phyloP scores from a whole-genome alignment of 2,329 filamentous ascomycete genomes.

The Pyrenophora tritici-repentis region DNA sequence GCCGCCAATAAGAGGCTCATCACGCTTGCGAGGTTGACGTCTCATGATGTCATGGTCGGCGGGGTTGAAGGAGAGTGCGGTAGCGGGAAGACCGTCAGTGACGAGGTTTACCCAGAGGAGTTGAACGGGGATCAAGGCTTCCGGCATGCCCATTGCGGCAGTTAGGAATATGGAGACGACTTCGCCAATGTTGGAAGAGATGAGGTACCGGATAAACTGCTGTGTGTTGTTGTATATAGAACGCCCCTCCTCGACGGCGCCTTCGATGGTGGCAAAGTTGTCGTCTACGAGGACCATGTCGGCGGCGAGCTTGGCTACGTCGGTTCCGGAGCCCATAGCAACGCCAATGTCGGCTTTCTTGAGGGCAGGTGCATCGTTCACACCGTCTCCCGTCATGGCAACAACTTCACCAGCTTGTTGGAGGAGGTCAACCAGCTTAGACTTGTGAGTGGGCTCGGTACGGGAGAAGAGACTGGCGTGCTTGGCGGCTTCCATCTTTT shows the following conservation, averaged over 20 bases:
- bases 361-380: conserved; percentile 95
- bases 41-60: conserved; percentile 99
- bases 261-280: conserved; percentile 97
- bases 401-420: conserved; percentile 93
- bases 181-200: conserved; percentile 98
- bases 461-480: conserved; percentile 91
- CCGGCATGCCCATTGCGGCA: conserved; percentile 93
- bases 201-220: conserved; percentile 98
- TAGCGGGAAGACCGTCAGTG: conserved; percentile 94
- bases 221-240: conserved; percentile 99
- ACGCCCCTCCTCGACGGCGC: conserved; percentile 93
- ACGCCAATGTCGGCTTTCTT: conserved; percentile 99
- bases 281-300: conserved; percentile 99
- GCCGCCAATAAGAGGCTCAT: conserved; percentile 88
- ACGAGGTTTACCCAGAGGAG: conserved; percentile 98
- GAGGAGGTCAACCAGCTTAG: conserved; percentile 93
- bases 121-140: conserved; percentile 95
- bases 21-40: conserved; percentile 85
- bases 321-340: conserved; percentile 97
- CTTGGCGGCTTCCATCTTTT: conserved; percentile 84
- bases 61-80: conserved; percentile 96
- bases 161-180: conserved; percentile 99
- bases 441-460: conserved; percentile 95
- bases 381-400: conserved; percentile 98
- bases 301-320: conserved; percentile 93